phyloP scores from a whole-genome alignment of 202 grass and related monocot species.

The Zoysia matrella region DNA sequence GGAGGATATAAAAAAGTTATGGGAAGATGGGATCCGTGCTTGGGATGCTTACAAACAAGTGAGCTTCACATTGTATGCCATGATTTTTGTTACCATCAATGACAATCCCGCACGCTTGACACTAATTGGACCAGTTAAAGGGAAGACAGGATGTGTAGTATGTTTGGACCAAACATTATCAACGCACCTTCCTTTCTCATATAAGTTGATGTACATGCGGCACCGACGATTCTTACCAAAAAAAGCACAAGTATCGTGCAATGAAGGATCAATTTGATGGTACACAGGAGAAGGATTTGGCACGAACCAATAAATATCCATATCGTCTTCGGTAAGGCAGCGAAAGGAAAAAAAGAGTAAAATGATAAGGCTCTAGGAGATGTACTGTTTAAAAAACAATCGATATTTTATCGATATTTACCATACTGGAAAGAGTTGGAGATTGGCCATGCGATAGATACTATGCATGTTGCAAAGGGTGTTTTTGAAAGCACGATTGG shows the following conservation, averaged over 20 bases:
- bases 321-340: too few relatives aligned
- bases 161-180: neutral
- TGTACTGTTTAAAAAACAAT: too few relatives aligned
- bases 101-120: neutral
- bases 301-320: too few relatives aligned
- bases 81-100: neutral
- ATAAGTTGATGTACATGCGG: neutral
- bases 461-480: neutral
- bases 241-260: neutral
- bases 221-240: neutral
- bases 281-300: too few relatives aligned
- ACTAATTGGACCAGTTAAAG: neutral
- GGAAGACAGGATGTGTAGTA: neutral
- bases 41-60: neutral
- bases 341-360: too few relatives aligned
- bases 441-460: neutral
- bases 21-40: neutral
- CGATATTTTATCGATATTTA: too few relatives aligned
- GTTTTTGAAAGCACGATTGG: neutral
- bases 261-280: neutral
- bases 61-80: neutral
- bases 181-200: neutral
- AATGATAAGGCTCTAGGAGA: too few relatives aligned
- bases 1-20: neutral
- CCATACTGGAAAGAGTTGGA: neutral